Evolutionary conservation across 2,329 filamentous ascomycete species (phyloP), one percentile per base, ranked within the genome.

Genomic region (Chaetothyriales sp.): DNA sequence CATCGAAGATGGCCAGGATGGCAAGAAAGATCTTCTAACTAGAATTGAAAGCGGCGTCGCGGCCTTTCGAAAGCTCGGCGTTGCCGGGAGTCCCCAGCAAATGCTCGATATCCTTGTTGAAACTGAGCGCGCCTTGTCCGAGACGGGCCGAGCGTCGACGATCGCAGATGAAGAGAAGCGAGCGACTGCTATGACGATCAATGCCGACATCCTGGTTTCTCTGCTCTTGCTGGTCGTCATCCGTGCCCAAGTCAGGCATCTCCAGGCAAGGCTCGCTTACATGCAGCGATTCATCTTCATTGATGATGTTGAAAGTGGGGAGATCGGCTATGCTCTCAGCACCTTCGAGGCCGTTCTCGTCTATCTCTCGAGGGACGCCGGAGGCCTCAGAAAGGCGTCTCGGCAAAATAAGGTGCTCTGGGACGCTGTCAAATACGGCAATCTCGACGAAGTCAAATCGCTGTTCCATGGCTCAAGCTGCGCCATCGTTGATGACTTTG

Each of bases 201-300:
- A 95, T 62, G 92, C 92, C 3, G 92, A 98, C 68, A 88, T 90
- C 0, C 73, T 98, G 25, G 92, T 98, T 1, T 95, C 92, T 0
- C 71, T 98, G 54, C 75, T 98, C 13, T 75, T 98, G 18, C 82
- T 94, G 56, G 89, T 98, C 15, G 86, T 98, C 9, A 97, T 98
- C 55, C 80, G 90, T 56, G 87, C 90, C 9, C 86, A 92, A 54
- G 82, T 94, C 22, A 82, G 86, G 53, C 84, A 95, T 67, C 73
- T 98, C 7, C 87, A 95, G 61, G 89, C 92, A 2, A 80, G 90
- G 18, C 72, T 98, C 46, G 76, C 85, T n/a, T 98, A 97, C 65
- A 95, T 97, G 76, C 85, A 90, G 44, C 88, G 94, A 63, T 98
- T 95, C 64, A 92, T 95, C 59, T 98, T 95, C 67, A 89, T 95